Evolutionary conservation across 306 rosid genomes (phyloP).

Genomic region (Senna tora): DNA sequence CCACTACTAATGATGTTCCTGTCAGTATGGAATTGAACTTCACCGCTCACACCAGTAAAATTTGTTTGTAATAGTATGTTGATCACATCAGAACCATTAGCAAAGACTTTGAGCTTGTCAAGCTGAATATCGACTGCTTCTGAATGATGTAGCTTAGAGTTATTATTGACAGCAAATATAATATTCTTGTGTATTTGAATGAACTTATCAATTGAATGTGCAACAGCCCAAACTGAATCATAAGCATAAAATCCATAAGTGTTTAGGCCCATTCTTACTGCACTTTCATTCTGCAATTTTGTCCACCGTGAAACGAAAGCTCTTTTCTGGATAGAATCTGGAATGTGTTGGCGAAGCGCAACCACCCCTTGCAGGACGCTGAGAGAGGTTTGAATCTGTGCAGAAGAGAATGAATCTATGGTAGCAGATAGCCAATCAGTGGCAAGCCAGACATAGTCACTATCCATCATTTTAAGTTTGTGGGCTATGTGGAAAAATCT

Average conservation of each 20-base stretch:
- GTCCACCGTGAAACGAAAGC: conserved; percentile 65
- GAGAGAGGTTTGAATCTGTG: conserved; percentile 48
- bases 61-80: conserved; percentile 55
- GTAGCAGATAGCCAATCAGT: conserved; percentile 91
- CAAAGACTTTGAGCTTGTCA: conserved; percentile 69
- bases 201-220: conserved; percentile 63
- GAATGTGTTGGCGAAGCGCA: conserved; percentile 72
- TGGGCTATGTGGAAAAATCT: conserved; percentile 67
- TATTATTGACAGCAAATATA: conserved; percentile 55
- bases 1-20: conserved; percentile 61
- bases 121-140: conserved; percentile 53
- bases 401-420: conserved; percentile 59
- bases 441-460: conserved; percentile 79
- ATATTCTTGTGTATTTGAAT: conserved; percentile 51
- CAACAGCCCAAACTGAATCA: conserved; percentile 83
- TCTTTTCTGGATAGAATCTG: conserved; percentile 58
- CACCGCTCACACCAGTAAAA: conserved; percentile 83
- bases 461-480: conserved; percentile 76
- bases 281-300: conserved; percentile 50
- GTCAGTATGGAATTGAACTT: conserved; percentile 54
- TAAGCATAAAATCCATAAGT: conserved; percentile 79
- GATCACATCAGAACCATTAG: conserved; percentile 67
- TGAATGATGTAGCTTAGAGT: conserved; percentile 23
- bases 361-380: conserved; percentile 76
- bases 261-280: conserved; percentile 52